Percentiles rank a stretch among this genome's conserved stretches.
phyloP scores from a whole-genome alignment of 495 filamentous ascomycete species.

The Penicillium dipodomyicola region DNA sequence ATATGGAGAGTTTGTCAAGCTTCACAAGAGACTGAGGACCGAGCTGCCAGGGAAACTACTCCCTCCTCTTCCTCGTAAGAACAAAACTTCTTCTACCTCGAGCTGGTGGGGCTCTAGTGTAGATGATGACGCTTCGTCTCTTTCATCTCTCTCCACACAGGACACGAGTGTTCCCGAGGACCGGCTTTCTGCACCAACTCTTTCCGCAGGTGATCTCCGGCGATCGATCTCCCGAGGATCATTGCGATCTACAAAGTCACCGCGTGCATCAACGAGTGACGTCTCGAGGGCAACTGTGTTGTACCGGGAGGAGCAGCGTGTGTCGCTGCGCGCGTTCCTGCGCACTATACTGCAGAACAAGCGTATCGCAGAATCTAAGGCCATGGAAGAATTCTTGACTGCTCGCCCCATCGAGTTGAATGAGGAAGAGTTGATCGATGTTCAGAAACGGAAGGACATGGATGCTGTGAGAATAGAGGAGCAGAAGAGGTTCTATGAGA shows the following conservation, averaged over 20 bases:
- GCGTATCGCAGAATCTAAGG: slow-evolving; percentile 74
- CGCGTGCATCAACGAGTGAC: slow-evolving; percentile 49
- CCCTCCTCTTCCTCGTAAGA: slow-evolving; percentile 84
- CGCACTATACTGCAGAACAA: slow-evolving; percentile 79
- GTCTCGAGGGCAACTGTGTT: slow-evolving; percentile 53
- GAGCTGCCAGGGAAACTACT: slow-evolving; percentile 92
- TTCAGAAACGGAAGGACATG: slow-evolving; percentile 72
- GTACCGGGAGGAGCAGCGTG: slow-evolving; percentile 85
- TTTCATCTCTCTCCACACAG: slow-evolving; percentile 74
- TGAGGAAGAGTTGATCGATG: slow-evolving; percentile 80
- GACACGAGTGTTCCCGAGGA: slow-evolving; percentile 41
- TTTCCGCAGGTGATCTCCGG: slow-evolving; percentile 27
- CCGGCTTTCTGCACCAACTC: slow-evolving; percentile 24
- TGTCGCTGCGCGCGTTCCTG: slow-evolving; percentile 87
- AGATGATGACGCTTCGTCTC: slow-evolving; percentile 69
- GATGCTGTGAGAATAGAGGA: slow-evolving; percentile 88
- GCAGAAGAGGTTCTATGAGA: slow-evolving; percentile 91
- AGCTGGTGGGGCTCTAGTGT: slow-evolving; percentile 48
- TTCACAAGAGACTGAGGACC: slow-evolving; percentile 74
- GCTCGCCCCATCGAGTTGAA: slow-evolving; percentile 63
- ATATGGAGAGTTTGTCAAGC: slow-evolving; percentile 80
- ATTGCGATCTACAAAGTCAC: slow-evolving; percentile 41
- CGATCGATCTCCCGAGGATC: slow-evolving; percentile 42
- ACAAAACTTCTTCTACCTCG: slow-evolving; percentile 69
- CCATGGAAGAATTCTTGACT: slow-evolving; percentile 80